phyloP scores from a whole-genome alignment of 1,284 basidiomycete species.

The Cutaneotrichosporon cavernicola region DNA sequence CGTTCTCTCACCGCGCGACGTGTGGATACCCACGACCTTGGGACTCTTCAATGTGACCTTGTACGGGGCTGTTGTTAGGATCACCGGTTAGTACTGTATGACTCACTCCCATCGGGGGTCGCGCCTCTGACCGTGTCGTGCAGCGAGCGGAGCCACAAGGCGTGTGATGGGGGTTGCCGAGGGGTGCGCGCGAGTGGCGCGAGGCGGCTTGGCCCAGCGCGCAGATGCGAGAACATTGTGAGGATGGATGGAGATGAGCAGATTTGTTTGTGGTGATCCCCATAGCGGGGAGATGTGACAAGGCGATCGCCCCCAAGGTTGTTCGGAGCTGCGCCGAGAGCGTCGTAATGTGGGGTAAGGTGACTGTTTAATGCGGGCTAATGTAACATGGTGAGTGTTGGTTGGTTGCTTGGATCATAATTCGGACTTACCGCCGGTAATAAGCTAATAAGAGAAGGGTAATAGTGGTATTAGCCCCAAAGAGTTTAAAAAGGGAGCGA shows the following conservation, averaged over 20 bases:
- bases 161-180: background rate
- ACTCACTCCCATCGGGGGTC: conserved; percentile 27
- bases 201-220: background rate
- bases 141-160: background rate
- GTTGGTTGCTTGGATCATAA: background rate
- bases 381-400: background rate
- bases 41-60: conserved; percentile 46
- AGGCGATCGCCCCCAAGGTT: background rate
- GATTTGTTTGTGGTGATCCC: conserved; percentile 1
- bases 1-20: conserved; percentile 72
- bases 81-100: background rate
- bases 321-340: background rate
- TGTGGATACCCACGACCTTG: conserved; percentile 67
- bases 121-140: conserved; percentile 45
- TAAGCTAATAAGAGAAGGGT: background rate
- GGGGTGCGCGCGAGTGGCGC: background rate
- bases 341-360: background rate
- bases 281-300: background rate
- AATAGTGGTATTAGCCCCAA: no score
- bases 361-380: background rate
- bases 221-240: background rate
- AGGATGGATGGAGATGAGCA: background rate
- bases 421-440: background rate
- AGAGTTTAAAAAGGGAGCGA: no score
- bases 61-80: conserved; percentile 27